Conservation (phyloP, 345 rosid species). For the Pistacia vera region DNA sequence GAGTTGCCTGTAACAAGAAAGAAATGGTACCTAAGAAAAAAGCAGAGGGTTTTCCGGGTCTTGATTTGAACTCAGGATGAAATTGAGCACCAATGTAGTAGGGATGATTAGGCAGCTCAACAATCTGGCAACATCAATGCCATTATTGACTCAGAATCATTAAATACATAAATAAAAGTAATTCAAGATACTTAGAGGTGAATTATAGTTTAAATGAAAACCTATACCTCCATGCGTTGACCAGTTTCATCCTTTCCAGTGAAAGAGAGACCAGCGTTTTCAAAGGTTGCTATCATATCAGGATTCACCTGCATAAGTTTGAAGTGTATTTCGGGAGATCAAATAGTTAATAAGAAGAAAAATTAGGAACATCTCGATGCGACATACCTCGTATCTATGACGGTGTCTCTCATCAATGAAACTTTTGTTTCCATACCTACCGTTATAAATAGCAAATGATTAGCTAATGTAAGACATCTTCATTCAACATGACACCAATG, state of each 20-base stretch:
- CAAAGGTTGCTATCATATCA: slow-evolving; percentile 66
- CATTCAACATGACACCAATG: not conserved
- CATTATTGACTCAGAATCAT: slow-evolving; percentile 18
- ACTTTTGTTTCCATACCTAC: slow-evolving; percentile 71
- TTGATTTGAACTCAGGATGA: slow-evolving; percentile 96
- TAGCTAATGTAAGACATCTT: not conserved
- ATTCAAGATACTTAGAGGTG: not conserved
- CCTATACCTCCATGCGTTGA: slow-evolving; percentile 82
- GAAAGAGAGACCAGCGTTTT: slow-evolving; percentile 78
- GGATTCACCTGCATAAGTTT: slow-evolving; percentile 77
- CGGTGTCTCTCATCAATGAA: slow-evolving; percentile 93
- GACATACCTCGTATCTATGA: slow-evolving; percentile 88
- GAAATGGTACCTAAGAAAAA: slow-evolving; percentile 68
- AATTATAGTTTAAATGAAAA: slow-evolving; percentile 9
- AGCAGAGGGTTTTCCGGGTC: slow-evolving; percentile 94
- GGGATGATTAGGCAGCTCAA: slow-evolving; percentile 74
- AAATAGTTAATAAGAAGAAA: not conserved
- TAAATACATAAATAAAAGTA: not conserved
- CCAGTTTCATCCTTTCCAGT: slow-evolving; percentile 89
- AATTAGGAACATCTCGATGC: slow-evolving; percentile 7
- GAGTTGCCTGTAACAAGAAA: not conserved
- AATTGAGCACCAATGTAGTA: slow-evolving; percentile 85
- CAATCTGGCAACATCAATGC: slow-evolving; percentile 49
- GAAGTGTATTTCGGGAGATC: slow-evolving; percentile 10
- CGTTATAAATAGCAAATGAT: not conserved